Conservation (phyloP, 1,139 yeast species). For the Meyerozyma elateridarum region DNA sequence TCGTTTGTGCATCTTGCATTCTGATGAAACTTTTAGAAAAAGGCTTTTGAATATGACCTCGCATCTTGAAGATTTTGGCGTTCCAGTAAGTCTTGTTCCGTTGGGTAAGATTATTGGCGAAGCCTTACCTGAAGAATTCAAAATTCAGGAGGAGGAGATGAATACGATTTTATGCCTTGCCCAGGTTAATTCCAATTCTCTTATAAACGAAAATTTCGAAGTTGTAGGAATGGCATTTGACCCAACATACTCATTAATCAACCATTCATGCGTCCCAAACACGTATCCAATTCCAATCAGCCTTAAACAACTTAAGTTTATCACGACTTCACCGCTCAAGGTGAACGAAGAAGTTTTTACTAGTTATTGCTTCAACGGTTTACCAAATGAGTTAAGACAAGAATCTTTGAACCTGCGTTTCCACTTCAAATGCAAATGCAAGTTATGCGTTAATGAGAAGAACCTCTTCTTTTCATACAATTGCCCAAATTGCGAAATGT, state of each 20-base stretch:
- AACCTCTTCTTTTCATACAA: slow-evolving; percentile 20
- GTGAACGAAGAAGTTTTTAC: slow-evolving; percentile 23
- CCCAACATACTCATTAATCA: slow-evolving; percentile 28
- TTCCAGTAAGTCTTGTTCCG: neutral
- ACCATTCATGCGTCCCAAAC: slow-evolving; percentile 31
- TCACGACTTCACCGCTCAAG: slow-evolving; percentile 17
- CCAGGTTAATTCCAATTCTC: slow-evolving; percentile 21
- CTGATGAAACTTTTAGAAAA: slow-evolving; percentile 4
- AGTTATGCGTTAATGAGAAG: slow-evolving; percentile 16
- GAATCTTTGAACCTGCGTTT: slow-evolving; percentile 18
- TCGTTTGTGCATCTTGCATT: slow-evolving; percentile 7
- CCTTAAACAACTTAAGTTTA: slow-evolving; percentile 12
- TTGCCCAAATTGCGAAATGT: slow-evolving; percentile 16
- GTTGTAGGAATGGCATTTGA: slow-evolving; percentile 31
- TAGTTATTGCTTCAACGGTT: slow-evolving; percentile 22
- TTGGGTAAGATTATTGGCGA: slow-evolving; percentile 3
- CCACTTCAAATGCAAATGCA: slow-evolving; percentile 31
- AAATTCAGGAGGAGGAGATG: neutral
- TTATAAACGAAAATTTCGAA: slow-evolving; percentile 19
- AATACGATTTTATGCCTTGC: slow-evolving; percentile 12
- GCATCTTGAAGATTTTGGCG: slow-evolving; percentile 5
- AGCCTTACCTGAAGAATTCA: slow-evolving; percentile 1
- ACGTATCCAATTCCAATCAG: slow-evolving; percentile 18
- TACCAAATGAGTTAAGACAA: slow-evolving; percentile 22
- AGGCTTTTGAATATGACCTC: slow-evolving; percentile 7